phyloP scores from a whole-genome alignment of 2,329 filamentous ascomycete species.

The Penicillium occitanis region DNA sequence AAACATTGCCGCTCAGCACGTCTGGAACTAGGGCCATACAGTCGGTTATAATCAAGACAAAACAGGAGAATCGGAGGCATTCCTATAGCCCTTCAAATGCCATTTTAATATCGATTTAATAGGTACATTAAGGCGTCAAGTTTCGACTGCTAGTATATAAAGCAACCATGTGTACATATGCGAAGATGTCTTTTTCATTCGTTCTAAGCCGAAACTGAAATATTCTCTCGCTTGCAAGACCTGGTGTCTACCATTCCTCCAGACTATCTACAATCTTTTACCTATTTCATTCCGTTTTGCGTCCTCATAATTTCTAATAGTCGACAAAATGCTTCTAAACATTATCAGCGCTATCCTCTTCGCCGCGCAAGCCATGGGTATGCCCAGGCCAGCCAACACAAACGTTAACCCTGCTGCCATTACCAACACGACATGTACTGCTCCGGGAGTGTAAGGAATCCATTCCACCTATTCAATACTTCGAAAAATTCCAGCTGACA shows the following conservation, averaged over 20 bases:
- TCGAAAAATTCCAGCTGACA: neutral
- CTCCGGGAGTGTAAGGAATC: neutral
- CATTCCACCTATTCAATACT: neutral
- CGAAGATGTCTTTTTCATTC: neutral
- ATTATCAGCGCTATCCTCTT: neutral
- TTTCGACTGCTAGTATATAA: neutral
- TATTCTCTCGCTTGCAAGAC: neutral
- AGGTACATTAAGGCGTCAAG: neutral
- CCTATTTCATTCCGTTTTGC: neutral
- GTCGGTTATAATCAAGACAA: neutral
- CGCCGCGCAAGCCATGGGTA: neutral
- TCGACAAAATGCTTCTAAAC: neutral
- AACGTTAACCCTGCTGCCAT: neutral
- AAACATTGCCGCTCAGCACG: neutral
- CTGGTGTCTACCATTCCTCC: neutral
- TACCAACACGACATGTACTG: constrained; percentile 5
- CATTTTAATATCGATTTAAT: neutral
- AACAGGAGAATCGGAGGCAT: neutral
- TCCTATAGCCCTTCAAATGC: neutral
- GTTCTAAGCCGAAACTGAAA: neutral
- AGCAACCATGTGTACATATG: neutral
- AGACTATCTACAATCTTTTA: neutral
- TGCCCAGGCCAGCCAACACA: neutral
- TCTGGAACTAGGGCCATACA: neutral
- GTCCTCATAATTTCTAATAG: neutral